Base-by-base conservation (phyloP, 2,329 filamentous ascomycete species). In the Endocalyx cinctus region DNA sequence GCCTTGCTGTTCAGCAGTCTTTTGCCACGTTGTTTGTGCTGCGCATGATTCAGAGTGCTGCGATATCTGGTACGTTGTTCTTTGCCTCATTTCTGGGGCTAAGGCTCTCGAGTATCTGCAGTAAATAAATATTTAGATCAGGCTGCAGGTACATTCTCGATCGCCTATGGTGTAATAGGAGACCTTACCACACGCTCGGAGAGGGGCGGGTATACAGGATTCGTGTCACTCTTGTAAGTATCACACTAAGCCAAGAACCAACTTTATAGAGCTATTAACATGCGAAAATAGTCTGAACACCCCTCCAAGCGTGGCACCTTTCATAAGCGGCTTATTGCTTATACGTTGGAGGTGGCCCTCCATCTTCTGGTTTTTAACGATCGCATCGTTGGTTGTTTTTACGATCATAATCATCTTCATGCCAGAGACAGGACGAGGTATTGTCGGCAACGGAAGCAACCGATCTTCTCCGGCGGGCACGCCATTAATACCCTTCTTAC, bases 11-110 rank as follows among this genome's bases (percentile, higher is more conserved):
- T 5, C 57, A 60, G 29, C 52, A 50, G 16, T 55, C 45, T 31
- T 58, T 58, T 35, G 39, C 47, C 0, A 51, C 63, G 3, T 38
- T 69, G 10, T 27, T 69, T 10, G 45, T 65, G 2, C 39, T 69
- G 5, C 54, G 66, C 0, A 57, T 57, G 41, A 32, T 67, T 3
- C 66, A 69, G 34, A 62, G 60, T 18, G 50, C 57, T 2, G 65
- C 69, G 0, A 68, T 33, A n/a, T 33, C 31, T 11, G 31, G 31
- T 33, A 20, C n/a, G 16, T 13, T 5, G 10, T 18, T 12, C 31
- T 7, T 6, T 7, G 22, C 12, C 13, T 11, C 11, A n/a, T n/a
- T 14, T 13, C 5, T n/a, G 20, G n/a, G 8, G 20, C 8, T 27
- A 11, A 10, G 7, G 7, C 26, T 27, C 15, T 15, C 15, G 14